Base-by-base conservation (phyloP, 768 basidiomycete species). In the Boletus tylopilopsis region DNA sequence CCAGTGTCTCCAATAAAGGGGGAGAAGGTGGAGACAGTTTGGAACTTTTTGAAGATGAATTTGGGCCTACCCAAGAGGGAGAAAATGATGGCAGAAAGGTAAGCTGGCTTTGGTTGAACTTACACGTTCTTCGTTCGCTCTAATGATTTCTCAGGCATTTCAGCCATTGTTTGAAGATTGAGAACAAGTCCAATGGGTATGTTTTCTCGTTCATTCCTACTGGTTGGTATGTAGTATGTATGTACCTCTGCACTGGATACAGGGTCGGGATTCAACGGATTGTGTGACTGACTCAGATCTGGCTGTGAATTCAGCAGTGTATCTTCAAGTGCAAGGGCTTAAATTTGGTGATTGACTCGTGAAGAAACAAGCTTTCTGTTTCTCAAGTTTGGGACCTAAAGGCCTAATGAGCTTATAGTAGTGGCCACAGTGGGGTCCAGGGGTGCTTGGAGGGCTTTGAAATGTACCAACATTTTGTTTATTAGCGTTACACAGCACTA, bases 91-190 rank as follows among this genome's bases (percentile, higher is more conserved):
- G 53, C 19, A 57, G 27, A 39, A 68, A 68, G 63, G 67, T 66
- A 27, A 43, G 57, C 38, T 21, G 21, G 30, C 32, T 36, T 25
- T 22, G 13, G n/a, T 33, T 22, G 18, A 34, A n/a, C 27, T 29
- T 40, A 16, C 1, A 13, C 23, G 8, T 38, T 38, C 35, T 42
- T 12, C 27, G 24, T 16, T 32, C 33, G 24, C 25, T 22, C 32
- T 52, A 13, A 46, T 13, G 30, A 3, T 6, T 41, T 34, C 43
- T 25, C 42, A 68, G 67, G 27, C 54, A 16, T 68, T 68, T 45
- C 67, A 62, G 16, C 69, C 67, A 41, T 54, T 68, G 23, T 68
- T 68, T 44, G 67, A 68, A 33, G 67, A 68, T 21, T 69, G 50
- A 62, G 22, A 35, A 36, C 11, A 33, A 18, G 10, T 16, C n/a